Base-by-base conservation (phyloP, 768 basidiomycete species). In the Lepiota venenata region DNA sequence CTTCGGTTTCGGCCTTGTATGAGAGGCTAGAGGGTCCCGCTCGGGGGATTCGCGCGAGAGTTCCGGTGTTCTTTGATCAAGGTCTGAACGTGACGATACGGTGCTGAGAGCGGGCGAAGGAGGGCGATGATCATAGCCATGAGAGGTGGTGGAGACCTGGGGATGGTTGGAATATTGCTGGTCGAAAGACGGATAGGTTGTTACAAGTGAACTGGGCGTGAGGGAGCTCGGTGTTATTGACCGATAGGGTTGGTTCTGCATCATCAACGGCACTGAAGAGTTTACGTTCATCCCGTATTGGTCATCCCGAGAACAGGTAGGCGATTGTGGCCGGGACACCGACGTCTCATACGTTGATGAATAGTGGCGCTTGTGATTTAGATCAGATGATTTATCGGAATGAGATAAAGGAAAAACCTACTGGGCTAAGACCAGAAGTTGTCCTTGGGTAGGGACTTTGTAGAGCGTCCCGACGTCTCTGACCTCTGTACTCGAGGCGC, bases 21-120 rank as follows among this genome's bases (percentile, higher is more conserved):
- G 54, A 4, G 45, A 48, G 15, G 12, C 15, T 9, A 47, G 46
- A n/a, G 40, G 14, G 29, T 55, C 53, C 12, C 39, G 46, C 20
- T 55, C 55, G 58, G 15, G 58, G 42, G 48, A 64, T 62, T 25
- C 64, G 43, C 36, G 58, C 38, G 60, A 53, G 7, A 61, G 57
- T 27, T 56, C 54, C 35, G 61, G 62, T 21, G 40, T 47, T 16
- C 47, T 8, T 47, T 41, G 59, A 35, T 40, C 55, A 54, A n/a
- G 62, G 65, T 35, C 76, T 73, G 84, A 81, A 46, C 76, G 71
- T 10, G 81, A 83, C 1, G 83, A 82, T 6, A 64, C 74, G 20
- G 76, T 73, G 63, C 86, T 88, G 37, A 79, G 70, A 1, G 85
- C 78, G 1, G 88, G 87, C 0, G 88, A 88, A 6, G 77, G 71